These are phyloP conservation scores for Tylopilus subfusipes DNA, from an alignment of 768 basidiomycete genomes.

Conservation along the genomic window DNA sequence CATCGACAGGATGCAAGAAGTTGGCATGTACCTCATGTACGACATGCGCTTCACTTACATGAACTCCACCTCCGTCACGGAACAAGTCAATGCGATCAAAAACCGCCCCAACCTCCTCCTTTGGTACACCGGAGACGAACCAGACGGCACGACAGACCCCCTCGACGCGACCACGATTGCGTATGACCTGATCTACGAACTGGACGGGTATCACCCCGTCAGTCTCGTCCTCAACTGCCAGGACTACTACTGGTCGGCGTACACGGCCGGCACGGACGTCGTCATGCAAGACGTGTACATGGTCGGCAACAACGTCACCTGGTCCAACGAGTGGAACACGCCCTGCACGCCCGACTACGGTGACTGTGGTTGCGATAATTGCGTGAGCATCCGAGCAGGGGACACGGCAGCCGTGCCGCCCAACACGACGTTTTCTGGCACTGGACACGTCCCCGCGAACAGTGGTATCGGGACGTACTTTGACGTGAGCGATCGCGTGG, in stretches of 20 bases:
- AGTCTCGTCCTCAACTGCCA: constrained; percentile 63
- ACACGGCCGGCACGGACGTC: constrained; percentile 64
- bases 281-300: constrained; percentile 60
- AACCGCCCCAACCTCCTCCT: constrained; percentile 63
- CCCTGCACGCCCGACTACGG: constrained; percentile 63
- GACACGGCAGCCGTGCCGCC: constrained; percentile 28
- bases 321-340: constrained; percentile 58
- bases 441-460: constrained; percentile 22
- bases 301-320: constrained; percentile 58
- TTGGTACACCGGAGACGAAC: constrained; percentile 76
- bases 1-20: constrained; percentile 68
- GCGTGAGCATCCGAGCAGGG: constrained; percentile 43
- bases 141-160: constrained; percentile 67
- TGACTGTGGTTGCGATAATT: constrained; percentile 72
- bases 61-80: constrained; percentile 57
- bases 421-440: constrained; percentile 19
- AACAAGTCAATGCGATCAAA: constrained; percentile 68
- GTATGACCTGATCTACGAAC: constrained; percentile 53
- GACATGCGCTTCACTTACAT: constrained; percentile 76
- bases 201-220: constrained; percentile 67
- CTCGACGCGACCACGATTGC: constrained; percentile 49
- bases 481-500: constrained; percentile 66
- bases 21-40: constrained; percentile 73
- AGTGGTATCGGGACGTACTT: constrained; percentile 43
- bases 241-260: constrained; percentile 60